These are phyloP conservation scores for Mycena haematopus DNA, from an alignment of 768 basidiomycete genomes.

Conservation along the genomic window DNA sequence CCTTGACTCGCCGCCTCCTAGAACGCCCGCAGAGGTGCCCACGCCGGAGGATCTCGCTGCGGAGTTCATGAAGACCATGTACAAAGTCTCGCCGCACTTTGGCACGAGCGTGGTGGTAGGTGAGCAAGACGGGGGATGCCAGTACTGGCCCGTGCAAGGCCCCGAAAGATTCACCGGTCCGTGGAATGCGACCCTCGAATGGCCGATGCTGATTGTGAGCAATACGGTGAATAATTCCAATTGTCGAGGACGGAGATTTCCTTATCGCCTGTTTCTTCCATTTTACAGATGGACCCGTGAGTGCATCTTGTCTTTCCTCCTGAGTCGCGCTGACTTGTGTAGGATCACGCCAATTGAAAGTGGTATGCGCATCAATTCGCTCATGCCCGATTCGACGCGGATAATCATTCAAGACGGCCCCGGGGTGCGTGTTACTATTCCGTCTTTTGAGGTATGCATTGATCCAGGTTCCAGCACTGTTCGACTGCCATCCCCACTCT, in stretches of 20 bases:
- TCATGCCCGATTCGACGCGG: conserved; percentile 34
- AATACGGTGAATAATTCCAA: conserved; percentile 27
- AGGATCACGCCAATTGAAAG: conserved; percentile 35
- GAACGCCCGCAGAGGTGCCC: background rate
- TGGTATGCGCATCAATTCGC: conserved; percentile 31
- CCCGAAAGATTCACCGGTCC: conserved; percentile 36
- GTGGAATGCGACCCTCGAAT: conserved; percentile 36
- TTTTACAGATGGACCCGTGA: conserved; percentile 23
- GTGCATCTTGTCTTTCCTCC: background rate
- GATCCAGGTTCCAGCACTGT: conserved; percentile 12
- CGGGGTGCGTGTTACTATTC: conserved; percentile 17
- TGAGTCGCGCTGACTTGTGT: background rate
- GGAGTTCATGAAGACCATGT: conserved; percentile 21
- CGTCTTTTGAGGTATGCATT: background rate
- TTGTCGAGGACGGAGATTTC: background rate
- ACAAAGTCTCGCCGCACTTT: conserved; percentile 32
- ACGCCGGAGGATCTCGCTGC: conserved; percentile 23
- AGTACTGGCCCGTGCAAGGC: conserved; percentile 33
- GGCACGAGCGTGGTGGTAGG: conserved; percentile 28
- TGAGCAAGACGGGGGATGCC: conserved; percentile 35
- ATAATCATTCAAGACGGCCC: conserved; percentile 34
- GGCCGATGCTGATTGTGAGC: conserved; percentile 37
- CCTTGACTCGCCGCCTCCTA: conserved; percentile 31
- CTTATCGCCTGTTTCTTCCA: background rate
- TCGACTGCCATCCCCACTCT: conserved; percentile 16